phyloP scores from a whole-genome alignment of 805 yeast genomes.

The Metschnikowia drakensbergensis region DNA sequence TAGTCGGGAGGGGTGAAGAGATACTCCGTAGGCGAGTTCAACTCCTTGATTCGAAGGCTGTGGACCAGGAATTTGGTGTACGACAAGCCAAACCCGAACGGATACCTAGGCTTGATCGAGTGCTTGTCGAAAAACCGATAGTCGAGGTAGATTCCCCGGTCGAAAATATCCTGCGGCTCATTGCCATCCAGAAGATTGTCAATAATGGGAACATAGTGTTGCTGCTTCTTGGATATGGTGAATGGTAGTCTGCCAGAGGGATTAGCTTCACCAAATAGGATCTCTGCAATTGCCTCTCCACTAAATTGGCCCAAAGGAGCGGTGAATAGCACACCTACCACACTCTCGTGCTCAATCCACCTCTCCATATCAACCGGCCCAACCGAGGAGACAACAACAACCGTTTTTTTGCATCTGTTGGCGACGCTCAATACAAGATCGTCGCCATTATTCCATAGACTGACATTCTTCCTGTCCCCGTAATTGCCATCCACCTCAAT shows the following conservation, averaged over 20 bases:
- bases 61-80: conserved; percentile 42
- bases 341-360: conserved; percentile 55
- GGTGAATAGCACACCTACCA: conserved; percentile 53
- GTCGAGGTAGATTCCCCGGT: conserved; percentile 49
- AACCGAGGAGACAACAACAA: conserved; percentile 56
- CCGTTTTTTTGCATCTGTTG: conserved; percentile 47
- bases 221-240: conserved; percentile 53
- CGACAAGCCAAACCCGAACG: conserved; percentile 61
- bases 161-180: conserved; percentile 43
- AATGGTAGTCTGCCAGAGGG: conserved; percentile 65
- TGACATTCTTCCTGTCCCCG: conserved; percentile 54
- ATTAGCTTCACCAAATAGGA: conserved; percentile 56
- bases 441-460: conserved; percentile 58
- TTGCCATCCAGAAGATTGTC: conserved; percentile 27
- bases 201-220: conserved; percentile 44
- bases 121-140: conserved; percentile 57
- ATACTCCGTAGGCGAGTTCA: conserved; percentile 42
- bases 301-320: conserved; percentile 56
- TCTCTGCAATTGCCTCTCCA: conserved; percentile 56
- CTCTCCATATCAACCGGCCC: conserved; percentile 59
- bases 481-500: conserved; percentile 53
- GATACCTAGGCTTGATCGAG: conserved; percentile 53
- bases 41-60: conserved; percentile 38
- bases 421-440: conserved; percentile 48
- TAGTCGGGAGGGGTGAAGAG: conserved; percentile 46